Evolutionary conservation across 306 rosid species (phyloP), one percentile per base, ranked within the genome.

Genomic region (Cicer pinnatifidum): DNA sequence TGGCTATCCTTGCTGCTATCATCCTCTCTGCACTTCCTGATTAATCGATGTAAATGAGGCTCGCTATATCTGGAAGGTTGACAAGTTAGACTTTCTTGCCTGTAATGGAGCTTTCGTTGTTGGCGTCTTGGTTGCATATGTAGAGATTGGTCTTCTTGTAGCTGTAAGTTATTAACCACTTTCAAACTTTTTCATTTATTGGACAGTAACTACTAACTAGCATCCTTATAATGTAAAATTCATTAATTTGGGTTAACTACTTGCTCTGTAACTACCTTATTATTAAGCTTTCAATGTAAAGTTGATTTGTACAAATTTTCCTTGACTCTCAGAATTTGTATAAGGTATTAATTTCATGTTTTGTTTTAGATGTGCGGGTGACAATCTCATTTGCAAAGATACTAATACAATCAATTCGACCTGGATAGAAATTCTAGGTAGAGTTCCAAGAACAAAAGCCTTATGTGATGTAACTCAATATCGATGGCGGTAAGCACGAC

Each of bases 1-100:
- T n/a, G n/a, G n/a, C n/a, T n/a, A n/a, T n/a, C n/a, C n/a, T n/a
- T n/a, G n/a, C n/a, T n/a, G n/a, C n/a, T n/a, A n/a, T n/a, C n/a
- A n/a, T n/a, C n/a, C n/a, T n/a, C n/a, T n/a, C n/a, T n/a, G n/a
- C n/a, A n/a, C n/a, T n/a, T n/a, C n/a, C n/a, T n/a, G n/a, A n/a
- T n/a, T n/a, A n/a, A n/a, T n/a, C n/a, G n/a, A n/a, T n/a, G n/a
- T n/a, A n/a, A n/a, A n/a, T n/a, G n/a, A n/a, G n/a, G n/a, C n/a
- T n/a, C n/a, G n/a, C n/a, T n/a, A n/a, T n/a, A n/a, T n/a, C 6
- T 92, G 92, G 93, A 92, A 89, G 77, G 84, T 89, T 54, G 97
- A 92, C 65, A 89, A 86, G 75, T 76, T 86, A 6, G 96, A 92
- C 75, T 92, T 92, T 76, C 82, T 92, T 20, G 93, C 93, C 0